Evolutionary conservation across 2,329 filamentous ascomycete genomes (phyloP).

Genomic region (Penicillium rolfsii): DNA sequence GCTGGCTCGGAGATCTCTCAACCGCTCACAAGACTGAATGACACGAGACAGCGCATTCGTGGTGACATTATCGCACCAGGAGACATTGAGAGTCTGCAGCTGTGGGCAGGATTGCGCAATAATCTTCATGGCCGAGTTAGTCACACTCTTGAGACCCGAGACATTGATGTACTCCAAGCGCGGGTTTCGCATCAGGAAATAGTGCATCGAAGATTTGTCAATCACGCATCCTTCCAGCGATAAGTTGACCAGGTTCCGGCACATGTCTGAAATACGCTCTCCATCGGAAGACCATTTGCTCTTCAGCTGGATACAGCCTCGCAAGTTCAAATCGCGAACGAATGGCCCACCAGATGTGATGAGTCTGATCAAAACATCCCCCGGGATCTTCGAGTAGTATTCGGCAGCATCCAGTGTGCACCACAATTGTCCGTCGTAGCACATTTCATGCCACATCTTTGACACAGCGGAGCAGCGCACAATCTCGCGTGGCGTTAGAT

Average conservation of each 20-base stretch:
- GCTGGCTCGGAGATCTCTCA: slow-evolving; percentile 79
- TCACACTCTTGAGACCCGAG: slow-evolving; percentile 73
- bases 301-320: slow-evolving; percentile 86
- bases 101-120: slow-evolving; percentile 79
- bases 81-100: slow-evolving; percentile 84
- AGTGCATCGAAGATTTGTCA: slow-evolving; percentile 75
- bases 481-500: slow-evolving; percentile 77
- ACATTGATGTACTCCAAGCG: slow-evolving; percentile 83
- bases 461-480: slow-evolving; percentile 77
- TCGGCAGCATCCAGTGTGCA: slow-evolving; percentile 78
- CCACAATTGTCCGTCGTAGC: slow-evolving; percentile 96
- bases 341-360: slow-evolving; percentile 86
- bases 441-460: slow-evolving; percentile 76
- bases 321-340: slow-evolving; percentile 83
- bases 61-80: slow-evolving; percentile 88
- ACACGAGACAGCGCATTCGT: slow-evolving; percentile 74
- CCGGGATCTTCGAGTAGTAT: slow-evolving; percentile 86
- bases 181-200: slow-evolving; percentile 76
- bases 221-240: slow-evolving; percentile 89
- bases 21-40: slow-evolving; percentile 69
- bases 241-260: slow-evolving; percentile 82
- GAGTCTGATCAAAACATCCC: slow-evolving; percentile 79
- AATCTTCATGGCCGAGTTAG: slow-evolving; percentile 83
- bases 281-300: slow-evolving; percentile 77
- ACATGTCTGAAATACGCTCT: slow-evolving; percentile 71